A percentile compares a stretch with the other conserved stretches of the same genome.
These are phyloP conservation scores for Beauveria bassiana DNA, from an alignment of 2,329 filamentous ascomycete species.

Conservation along the genomic window DNA sequence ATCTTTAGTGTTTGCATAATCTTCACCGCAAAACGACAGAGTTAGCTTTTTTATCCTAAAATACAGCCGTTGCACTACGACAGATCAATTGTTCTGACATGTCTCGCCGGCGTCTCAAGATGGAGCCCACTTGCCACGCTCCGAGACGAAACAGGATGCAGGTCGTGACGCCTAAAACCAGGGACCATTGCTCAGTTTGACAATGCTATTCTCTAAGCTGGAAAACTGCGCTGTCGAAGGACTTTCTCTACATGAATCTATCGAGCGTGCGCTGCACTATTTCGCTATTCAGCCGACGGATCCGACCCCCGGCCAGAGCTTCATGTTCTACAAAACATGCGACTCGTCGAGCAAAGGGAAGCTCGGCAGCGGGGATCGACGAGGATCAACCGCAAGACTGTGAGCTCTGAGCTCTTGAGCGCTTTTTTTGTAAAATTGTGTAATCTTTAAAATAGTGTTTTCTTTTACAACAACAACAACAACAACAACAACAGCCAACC, in stretches of 20 bases:
- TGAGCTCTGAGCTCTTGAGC: too few relatives aligned
- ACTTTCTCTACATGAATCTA: not conserved
- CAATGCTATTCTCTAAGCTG: not conserved
- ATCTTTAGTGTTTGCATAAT: not conserved
- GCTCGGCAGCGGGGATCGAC: too few relatives aligned
- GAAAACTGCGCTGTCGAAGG: not conserved
- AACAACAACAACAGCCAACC: too few relatives aligned
- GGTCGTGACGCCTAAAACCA: not conserved
- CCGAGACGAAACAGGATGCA: not conserved
- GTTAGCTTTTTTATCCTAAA: too few relatives aligned
- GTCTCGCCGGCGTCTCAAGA: constrained; percentile 9
- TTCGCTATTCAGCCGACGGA: too few relatives aligned
- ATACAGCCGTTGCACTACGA: not conserved
- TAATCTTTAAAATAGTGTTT: too few relatives aligned
- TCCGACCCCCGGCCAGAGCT: too few relatives aligned
- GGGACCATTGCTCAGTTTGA: not conserved
- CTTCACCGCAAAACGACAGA: not conserved
- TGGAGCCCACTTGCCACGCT: not conserved
- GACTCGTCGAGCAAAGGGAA: too few relatives aligned
- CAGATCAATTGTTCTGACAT: not conserved
- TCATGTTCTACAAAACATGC: too few relatives aligned
- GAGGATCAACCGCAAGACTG: too few relatives aligned
- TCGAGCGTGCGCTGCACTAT: not conserved
- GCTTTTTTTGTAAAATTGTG: too few relatives aligned
- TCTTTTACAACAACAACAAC: too few relatives aligned